Evolutionary conservation across 1,284 basidiomycete species (phyloP).

Genomic region (Puccinia coronata): DNA sequence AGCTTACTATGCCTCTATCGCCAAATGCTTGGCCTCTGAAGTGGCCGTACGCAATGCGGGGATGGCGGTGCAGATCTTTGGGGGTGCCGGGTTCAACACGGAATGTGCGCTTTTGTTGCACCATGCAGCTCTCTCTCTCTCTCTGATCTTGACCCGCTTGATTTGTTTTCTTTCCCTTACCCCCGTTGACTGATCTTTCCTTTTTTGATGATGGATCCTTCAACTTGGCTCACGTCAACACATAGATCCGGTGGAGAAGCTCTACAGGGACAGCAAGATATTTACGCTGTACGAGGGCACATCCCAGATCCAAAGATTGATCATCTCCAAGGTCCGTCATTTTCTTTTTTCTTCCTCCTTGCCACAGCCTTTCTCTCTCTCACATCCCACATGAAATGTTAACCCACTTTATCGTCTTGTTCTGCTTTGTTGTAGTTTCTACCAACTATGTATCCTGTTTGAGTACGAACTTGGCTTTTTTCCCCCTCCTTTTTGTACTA

Average conservation of each 20-base stretch:
- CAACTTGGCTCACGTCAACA: neutral
- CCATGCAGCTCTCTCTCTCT: too few species aligned
- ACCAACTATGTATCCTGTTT: slow-evolving; percentile 43
- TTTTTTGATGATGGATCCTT: neutral
- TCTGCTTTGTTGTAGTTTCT: too few species aligned
- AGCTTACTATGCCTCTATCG: slow-evolving; percentile 64
- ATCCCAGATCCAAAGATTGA: slow-evolving; percentile 60
- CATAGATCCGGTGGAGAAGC: slow-evolving; percentile 49
- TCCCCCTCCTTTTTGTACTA: too few species aligned
- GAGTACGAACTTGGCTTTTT: too few species aligned
- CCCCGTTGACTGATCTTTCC: neutral
- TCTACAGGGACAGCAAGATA: slow-evolving; percentile 60
- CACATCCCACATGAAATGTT: too few species aligned
- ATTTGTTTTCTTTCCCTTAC: neutral
- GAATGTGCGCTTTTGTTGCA: slow-evolving; percentile 11
- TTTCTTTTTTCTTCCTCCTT: neutral
- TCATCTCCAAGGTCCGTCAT: slow-evolving; percentile 57
- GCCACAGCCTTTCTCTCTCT: too few species aligned
- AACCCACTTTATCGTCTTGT: too few species aligned
- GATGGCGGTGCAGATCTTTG: slow-evolving; percentile 62
- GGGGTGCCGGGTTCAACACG: slow-evolving; percentile 56
- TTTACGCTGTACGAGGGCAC: slow-evolving; percentile 61
- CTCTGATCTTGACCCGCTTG: too few species aligned
- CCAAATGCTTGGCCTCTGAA: slow-evolving; percentile 62
- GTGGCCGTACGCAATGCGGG: slow-evolving; percentile 62